Evolutionary conservation across 2,329 filamentous ascomycete species (phyloP), one percentile per base, ranked within the genome.

Genomic region (Calcarisporium arbuscula): DNA sequence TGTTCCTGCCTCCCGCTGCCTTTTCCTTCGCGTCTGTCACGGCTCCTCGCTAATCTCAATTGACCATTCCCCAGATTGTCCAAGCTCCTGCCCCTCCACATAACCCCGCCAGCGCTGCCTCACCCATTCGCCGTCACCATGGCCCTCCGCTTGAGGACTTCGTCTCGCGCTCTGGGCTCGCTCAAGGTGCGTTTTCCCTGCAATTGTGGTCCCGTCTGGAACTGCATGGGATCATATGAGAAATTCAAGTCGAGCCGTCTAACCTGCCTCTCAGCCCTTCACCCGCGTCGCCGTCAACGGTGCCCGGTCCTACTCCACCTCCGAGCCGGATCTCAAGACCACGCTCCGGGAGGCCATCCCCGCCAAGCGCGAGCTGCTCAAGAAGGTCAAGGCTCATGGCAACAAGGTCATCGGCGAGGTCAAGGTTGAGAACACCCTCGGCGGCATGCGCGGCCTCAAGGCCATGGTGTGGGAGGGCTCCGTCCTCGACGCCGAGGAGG

Each of bases 391-490:
- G 70, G 77, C 82, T 38, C 79, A 90, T 58, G 74, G 77, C 34
- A 77, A 81, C 52, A 92, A 89, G 62, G 80, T 81, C 40, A 81
- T 96, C 51, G 90, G 90, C 38, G 85, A 95, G 52, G 80, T 96
- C 62, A 95, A 90, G 71, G 78, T 96, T 29, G 85, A 90, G 64
- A 95, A 92, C 65, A 86, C 86, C 16, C 78, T 96, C 49, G 92
- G 92, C 51, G 92, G 92, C 54, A 96, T 96, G 92, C 85, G 89
- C 63, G 90, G 90, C 25, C 77, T 98, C 48, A 95, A 95, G 68
- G 85, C 89, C 48, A 95, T 98, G 88, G 77, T 98, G 35, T 98
- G 92, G 92, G 92, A 98, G 65, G 92, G 92, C 30, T 95, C 89
- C 9, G 90, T 96, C 17, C 80, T 98, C 32, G 92, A 98, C 56